These are phyloP conservation scores for Thermoascus crustaceus DNA, from an alignment of 2,329 filamentous ascomycete species.

Conservation along the genomic window DNA sequence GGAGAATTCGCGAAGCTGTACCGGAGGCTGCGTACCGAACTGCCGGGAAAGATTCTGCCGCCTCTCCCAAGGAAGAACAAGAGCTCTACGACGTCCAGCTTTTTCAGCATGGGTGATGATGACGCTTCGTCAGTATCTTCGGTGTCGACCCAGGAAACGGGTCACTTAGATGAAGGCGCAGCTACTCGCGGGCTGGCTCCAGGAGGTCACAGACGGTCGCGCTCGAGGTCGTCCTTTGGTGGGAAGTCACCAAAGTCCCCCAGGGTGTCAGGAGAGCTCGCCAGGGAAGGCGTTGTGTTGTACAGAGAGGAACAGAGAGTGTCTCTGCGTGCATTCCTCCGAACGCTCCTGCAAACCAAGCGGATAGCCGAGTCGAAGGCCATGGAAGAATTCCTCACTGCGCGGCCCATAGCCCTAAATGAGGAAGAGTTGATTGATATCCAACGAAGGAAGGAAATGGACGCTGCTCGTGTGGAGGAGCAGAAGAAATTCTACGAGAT, in stretches of 20 bases:
- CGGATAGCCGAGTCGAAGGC: conserved; percentile 75
- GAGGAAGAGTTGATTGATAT: conserved; percentile 83
- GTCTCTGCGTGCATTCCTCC: conserved; percentile 82
- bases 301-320: conserved; percentile 86
- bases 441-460: conserved; percentile 66
- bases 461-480: conserved; percentile 82
- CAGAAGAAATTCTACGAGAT: conserved; percentile 95
- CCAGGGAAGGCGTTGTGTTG: conserved; percentile 49
- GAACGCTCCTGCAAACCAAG: conserved; percentile 74
- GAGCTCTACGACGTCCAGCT: conserved; percentile 56
- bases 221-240: conserved; percentile 22
- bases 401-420: conserved; percentile 61
- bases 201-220: conserved; percentile 16
- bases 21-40: conserved; percentile 69
- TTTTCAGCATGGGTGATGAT: conserved; percentile 58
- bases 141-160: conserved; percentile 58
- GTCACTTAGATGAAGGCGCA: conserved; percentile 28
- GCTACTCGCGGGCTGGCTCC: conserved; percentile 26
- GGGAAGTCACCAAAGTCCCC: conserved; percentile 21
- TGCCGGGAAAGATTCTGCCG: conserved; percentile 84
- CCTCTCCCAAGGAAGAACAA: conserved; percentile 90
- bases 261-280: conserved; percentile 35
- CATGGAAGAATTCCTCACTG: conserved; percentile 74
- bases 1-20: conserved; percentile 78
- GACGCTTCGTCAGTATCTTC: conserved; percentile 77